Evolutionary conservation across 2,329 filamentous ascomycete genomes (phyloP).

Genomic region (Ciborinia camelliae): DNA sequence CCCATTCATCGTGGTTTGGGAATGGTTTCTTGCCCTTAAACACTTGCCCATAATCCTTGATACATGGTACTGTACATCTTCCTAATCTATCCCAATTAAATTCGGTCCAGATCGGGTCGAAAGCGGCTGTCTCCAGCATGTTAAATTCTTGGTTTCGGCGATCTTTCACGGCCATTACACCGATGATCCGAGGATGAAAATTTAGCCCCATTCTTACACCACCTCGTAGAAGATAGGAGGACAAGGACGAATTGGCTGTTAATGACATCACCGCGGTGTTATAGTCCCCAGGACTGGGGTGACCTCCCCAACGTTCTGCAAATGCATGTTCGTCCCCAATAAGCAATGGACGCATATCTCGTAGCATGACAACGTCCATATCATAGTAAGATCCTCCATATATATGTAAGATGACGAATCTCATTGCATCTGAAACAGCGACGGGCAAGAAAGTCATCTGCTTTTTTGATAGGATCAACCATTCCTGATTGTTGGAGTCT

Average conservation of each 20-base stretch:
- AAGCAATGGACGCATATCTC: slow-evolving; percentile 53
- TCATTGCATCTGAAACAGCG: slow-evolving; percentile 53
- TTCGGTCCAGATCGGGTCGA: slow-evolving; percentile 56
- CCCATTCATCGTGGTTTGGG: slow-evolving; percentile 50
- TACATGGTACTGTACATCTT: slow-evolving; percentile 51
- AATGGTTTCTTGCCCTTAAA: slow-evolving; percentile 48
- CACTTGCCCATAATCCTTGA: slow-evolving; percentile 50
- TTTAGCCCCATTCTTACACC: slow-evolving; percentile 56
- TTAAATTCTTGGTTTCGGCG: slow-evolving; percentile 50
- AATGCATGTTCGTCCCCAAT: slow-evolving; percentile 49
- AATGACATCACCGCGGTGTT: slow-evolving; percentile 56
- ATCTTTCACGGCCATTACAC: slow-evolving; percentile 55
- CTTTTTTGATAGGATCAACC: slow-evolving; percentile 51
- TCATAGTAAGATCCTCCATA: slow-evolving; percentile 54
- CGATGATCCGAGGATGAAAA: slow-evolving; percentile 53
- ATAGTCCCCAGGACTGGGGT: slow-evolving; percentile 51
- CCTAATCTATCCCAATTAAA: slow-evolving; percentile 53
- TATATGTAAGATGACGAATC: slow-evolving; percentile 53
- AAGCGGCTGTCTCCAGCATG: slow-evolving; percentile 56
- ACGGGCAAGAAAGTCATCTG: slow-evolving; percentile 57
- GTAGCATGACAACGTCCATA: slow-evolving; percentile 53
- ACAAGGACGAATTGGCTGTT: slow-evolving; percentile 52
- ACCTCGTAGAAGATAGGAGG: slow-evolving; percentile 52
- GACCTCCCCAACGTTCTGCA: slow-evolving; percentile 54
- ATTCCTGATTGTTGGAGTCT: slow-evolving; percentile 48